Evolutionary conservation across 208 protist species (phyloP).

Genomic region (Leishmania major): DNA sequence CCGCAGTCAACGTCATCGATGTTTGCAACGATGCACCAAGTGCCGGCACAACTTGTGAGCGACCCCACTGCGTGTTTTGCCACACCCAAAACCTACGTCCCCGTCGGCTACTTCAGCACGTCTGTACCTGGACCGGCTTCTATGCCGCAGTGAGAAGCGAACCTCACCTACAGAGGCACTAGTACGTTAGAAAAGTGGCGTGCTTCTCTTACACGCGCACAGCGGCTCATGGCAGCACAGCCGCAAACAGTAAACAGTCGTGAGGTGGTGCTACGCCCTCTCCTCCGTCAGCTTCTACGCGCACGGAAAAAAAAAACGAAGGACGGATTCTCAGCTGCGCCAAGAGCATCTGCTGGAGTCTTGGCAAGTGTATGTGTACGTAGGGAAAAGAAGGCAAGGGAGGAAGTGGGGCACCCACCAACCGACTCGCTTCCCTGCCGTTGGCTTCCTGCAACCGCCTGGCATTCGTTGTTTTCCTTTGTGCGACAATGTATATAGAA

Average conservation of each 20-base stretch:
- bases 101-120: conserved; percentile 1
- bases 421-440: not conserved
- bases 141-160: not conserved
- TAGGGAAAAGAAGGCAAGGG: not conserved
- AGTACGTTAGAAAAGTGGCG: not conserved
- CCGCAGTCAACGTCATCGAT: not conserved
- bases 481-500: not conserved
- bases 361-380: not conserved
- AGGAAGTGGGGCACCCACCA: not conserved
- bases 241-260: not conserved
- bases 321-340: not conserved
- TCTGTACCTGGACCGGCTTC: not conserved
- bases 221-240: not conserved
- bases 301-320: not conserved
- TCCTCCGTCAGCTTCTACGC: not conserved
- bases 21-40: not conserved
- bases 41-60: not conserved
- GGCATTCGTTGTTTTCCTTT: conserved; percentile 12
- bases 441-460: not conserved
- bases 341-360: not conserved
- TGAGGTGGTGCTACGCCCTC: not conserved
- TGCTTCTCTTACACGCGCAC: not conserved
- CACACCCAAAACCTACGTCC: not conserved
- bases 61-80: not conserved
- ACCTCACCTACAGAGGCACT: not conserved